Evolutionary conservation across 768 basidiomycete genomes (phyloP).

Genomic region (Suillus sp.): DNA sequence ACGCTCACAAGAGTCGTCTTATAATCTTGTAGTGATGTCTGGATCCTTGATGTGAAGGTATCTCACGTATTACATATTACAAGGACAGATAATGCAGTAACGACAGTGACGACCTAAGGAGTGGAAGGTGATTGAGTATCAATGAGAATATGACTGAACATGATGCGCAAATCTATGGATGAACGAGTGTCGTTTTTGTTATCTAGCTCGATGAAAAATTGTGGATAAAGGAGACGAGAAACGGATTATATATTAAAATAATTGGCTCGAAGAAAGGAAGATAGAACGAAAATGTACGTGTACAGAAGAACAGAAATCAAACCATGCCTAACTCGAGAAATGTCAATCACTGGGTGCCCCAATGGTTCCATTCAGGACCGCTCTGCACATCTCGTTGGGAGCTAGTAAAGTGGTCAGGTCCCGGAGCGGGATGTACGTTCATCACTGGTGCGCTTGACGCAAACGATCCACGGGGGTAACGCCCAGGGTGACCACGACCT

Average conservation of each 20-base stretch:
- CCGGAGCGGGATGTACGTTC: neutral
- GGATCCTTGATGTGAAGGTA: neutral
- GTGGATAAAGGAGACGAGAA: slow-evolving; percentile 16
- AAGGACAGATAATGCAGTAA: neutral
- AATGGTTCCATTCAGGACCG: slow-evolving; percentile 6
- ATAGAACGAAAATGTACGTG: slow-evolving; percentile 17
- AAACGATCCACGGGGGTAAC: slow-evolving; percentile 22
- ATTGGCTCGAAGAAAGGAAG: slow-evolving; percentile 17
- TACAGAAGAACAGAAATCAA: slow-evolving; percentile 8
- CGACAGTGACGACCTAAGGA: slow-evolving; percentile 9
- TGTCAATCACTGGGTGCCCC: slow-evolving; percentile 1
- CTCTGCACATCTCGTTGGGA: slow-evolving; percentile 1
- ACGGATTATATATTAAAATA: slow-evolving; percentile 11
- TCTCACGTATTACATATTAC: neutral
- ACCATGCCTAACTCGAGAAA: neutral
- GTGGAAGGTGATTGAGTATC: neutral
- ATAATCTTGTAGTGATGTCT: slow-evolving; percentile 17
- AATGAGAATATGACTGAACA: neutral
- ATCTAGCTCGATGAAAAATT: slow-evolving; percentile 12
- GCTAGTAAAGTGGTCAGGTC: slow-evolving; percentile 2
- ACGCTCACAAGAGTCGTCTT: neutral
- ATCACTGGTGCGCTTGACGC: neutral
- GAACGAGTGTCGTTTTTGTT: neutral
- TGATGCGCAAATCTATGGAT: neutral
- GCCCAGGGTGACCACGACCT: slow-evolving; percentile 23